Base-by-base conservation (phyloP, 768 basidiomycete genomes). In the Lentinula sp. region DNA sequence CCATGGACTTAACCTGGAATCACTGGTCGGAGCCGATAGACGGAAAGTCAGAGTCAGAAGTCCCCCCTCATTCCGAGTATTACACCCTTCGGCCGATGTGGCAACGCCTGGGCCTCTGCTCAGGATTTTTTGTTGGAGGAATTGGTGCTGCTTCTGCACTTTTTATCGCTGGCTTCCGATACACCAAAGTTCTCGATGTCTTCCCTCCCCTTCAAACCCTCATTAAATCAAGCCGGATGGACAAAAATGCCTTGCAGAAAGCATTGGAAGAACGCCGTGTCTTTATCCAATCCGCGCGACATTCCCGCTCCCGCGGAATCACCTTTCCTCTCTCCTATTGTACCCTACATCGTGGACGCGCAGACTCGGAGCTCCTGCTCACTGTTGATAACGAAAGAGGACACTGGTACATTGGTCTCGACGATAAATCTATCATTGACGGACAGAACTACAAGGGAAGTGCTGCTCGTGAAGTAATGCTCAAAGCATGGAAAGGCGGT, bases 381-480 rank as follows among this genome's bases (percentile, higher is more conserved):
- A 67, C 69, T 23, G 68, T 70, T 32, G 59, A 65, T 16, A 70
- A 68, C 13, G 66, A 71, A 61, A 59, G 71, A 42, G 74, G 72
- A 12, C 72, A 75, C 63, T 76, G 75, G 75, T 68, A 70, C 63
- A 65, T 76, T 36, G 70, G 68, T 16, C 61, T 76, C 20, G 63
- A 66, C 12, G 66, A 71, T 55, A 66, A 71, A 55, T 65, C 71
- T 1, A 18, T 67, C 3, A 67, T 76, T 20, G 53, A 68, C 53
- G 74, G 75, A 9, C 61, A 63, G 35, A 65, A 59, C 16, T 50
- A 60, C 35, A 60, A 60, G 46, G 50, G 35, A 3, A 48, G 36
- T 48, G 65, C 67, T 49, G 73, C 72, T n/a, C 67, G 69, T 28
- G 64, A 70, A 52, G 64, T 64, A 4, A 61, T 75, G 36, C 52